phyloP scores from a whole-genome alignment of 306 rosid species.

The Citrullus mucosospermus region DNA sequence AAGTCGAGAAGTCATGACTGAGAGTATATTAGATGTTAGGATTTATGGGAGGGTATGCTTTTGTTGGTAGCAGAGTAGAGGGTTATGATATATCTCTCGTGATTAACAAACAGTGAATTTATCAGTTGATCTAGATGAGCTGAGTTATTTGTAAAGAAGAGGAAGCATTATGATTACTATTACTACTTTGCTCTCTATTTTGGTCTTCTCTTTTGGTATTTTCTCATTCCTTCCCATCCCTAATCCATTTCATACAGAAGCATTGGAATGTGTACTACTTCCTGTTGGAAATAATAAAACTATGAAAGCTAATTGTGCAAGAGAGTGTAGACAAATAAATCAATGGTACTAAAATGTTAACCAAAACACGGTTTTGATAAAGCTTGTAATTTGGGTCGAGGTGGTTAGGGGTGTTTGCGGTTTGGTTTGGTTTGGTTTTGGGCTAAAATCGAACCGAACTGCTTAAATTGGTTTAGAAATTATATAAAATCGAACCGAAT shows the following conservation, averaged over 20 bases:
- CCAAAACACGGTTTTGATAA: too few species aligned
- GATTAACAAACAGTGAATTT: neutral
- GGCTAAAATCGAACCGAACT: too few species aligned
- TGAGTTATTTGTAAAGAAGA: neutral
- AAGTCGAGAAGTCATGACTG: neutral
- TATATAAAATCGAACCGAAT: too few species aligned
- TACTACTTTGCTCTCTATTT: neutral
- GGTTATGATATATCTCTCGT: neutral
- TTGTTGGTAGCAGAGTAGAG: neutral
- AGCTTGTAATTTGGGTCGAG: too few species aligned
- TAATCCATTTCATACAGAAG: neutral
- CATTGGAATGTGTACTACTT: neutral
- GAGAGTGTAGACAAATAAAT: too few species aligned
- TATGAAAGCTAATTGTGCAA: too few species aligned
- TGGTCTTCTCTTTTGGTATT: neutral
- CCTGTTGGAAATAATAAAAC: too few species aligned
- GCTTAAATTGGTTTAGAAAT: too few species aligned
- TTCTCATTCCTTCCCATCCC: too few species aligned
- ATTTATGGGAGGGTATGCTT: neutral
- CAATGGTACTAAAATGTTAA: too few species aligned
- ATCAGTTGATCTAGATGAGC: neutral
- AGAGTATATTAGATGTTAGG: neutral
- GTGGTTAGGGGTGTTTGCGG: too few species aligned
- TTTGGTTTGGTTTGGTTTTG: too few species aligned
- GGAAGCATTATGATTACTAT: neutral